phyloP scores from a whole-genome alignment of 2,329 filamentous ascomycete genomes.

The Herpotrichia juniperi region DNA sequence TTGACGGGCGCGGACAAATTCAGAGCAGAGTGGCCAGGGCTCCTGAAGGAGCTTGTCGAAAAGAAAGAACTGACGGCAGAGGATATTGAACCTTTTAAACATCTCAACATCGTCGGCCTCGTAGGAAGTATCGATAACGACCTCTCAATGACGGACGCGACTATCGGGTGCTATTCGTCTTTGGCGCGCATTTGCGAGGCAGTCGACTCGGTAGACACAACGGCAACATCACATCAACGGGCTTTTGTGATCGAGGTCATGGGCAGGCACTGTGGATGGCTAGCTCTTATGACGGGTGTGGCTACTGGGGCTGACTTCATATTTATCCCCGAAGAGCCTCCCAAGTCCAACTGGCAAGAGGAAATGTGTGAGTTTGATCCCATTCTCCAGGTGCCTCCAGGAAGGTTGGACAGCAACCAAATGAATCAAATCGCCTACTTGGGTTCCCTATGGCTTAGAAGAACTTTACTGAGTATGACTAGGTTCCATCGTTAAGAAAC shows the following conservation, averaged over 20 bases:
- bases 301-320: constrained; percentile 95
- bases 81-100: constrained; percentile 76
- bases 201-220: constrained; percentile 96
- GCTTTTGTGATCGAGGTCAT: constrained; percentile 95
- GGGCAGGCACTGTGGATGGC: constrained; percentile 97
- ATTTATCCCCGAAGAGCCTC: constrained; percentile 95
- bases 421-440: too few species aligned
- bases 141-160: constrained; percentile 94
- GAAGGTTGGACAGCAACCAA: too few species aligned
- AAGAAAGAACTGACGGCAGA: constrained; percentile 72
- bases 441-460: too few species aligned
- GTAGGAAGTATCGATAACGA: constrained; percentile 99
- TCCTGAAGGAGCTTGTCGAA: constrained; percentile 82
- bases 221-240: constrained; percentile 89
- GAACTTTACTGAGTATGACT: constrained; percentile 55
- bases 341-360: constrained; percentile 83
- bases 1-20: constrained; percentile 95
- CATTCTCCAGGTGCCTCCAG: too few species aligned
- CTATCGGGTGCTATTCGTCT: constrained; percentile 95
- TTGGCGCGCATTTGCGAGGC: constrained; percentile 92
- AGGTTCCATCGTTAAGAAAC: constrained; percentile 71
- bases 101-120: constrained; percentile 94
- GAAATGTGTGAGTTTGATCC: constrained; percentile 85
- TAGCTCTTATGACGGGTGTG: constrained; percentile 94
- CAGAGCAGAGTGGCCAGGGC: constrained; percentile 83